phyloP scores from a whole-genome alignment of 176 grass and related monocot genomes.

The Ensete glaucum region DNA sequence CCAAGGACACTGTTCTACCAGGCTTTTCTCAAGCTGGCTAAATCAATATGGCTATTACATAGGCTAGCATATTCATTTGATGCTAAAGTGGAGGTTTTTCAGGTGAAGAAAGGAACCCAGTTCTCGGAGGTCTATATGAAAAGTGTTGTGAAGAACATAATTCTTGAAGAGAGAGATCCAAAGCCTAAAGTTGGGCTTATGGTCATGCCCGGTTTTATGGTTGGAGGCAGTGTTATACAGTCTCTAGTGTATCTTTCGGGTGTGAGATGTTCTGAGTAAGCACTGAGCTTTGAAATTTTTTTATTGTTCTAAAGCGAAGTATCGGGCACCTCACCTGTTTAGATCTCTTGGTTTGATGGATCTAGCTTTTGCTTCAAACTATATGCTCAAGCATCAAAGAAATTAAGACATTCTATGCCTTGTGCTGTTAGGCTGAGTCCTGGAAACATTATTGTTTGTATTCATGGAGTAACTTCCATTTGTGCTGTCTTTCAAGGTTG shows the following conservation, averaged over 20 bases:
- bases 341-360: not conserved
- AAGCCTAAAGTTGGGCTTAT: constrained; percentile 8
- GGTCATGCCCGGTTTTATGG: constrained; percentile 11
- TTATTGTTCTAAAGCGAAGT: not conserved
- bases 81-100: not conserved
- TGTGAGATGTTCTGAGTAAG: not conserved
- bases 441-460: not conserved
- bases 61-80: not conserved
- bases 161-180: not conserved
- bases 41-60: not conserved
- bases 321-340: not conserved
- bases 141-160: not conserved
- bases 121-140: constrained; percentile 14
- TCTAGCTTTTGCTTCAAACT: not conserved
- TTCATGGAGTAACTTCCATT: not conserved
- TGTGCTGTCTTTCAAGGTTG: not conserved
- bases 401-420: not conserved
- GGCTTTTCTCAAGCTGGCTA: not conserved
- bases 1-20: constrained; percentile 5
- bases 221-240: constrained; percentile 3
- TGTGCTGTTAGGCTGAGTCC: not conserved
- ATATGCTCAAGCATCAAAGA: not conserved
- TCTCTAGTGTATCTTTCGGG: constrained; percentile 5
- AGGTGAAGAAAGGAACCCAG: not conserved
- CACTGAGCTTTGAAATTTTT: not conserved